Evolutionary conservation across 164 flowering plant species (phyloP), one percentile per base, ranked within the genome.

Genomic region (Akebia trifoliata): DNA sequence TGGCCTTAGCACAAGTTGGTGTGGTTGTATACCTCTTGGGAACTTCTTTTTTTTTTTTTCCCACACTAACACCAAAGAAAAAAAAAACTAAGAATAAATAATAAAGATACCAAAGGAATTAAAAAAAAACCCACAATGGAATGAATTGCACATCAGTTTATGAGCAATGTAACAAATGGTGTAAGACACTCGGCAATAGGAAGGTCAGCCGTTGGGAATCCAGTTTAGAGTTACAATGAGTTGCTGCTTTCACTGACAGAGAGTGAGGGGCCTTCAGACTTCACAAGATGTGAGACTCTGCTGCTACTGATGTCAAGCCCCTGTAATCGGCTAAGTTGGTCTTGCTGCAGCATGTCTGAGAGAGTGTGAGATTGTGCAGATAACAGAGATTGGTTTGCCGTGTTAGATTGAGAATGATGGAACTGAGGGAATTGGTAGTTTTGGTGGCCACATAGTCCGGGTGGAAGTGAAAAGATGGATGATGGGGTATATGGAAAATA

Each of bases 241-340:
- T 67, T 82, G 78, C 86, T 83, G 73, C 93, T 86, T 74, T 86
- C 92, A 63, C 84, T 80, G 51, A 86, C 95, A 11, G 96, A 86
- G 26, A 86, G 66, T 3, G 94, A 78, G 29, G 88, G 75, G 56
- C 83, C 90, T 75, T 89, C 96, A 1, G 91, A 71, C 60, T 83
- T 92, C 65, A 86, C 84, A 1, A 76, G 63, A 63, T 72, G 78
- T 32, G 87, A 54, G 42, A 72, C 74, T 54, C 88, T 73, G 74
- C 39, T 34, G 56, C 69, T 72, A 59, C 80, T 67, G 53, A 87
- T 89, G 53, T 92, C 96, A 42, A 89, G 93, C 60, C 95, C 95
- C 67, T 85, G 91, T 50, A 89, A 69, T 54, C 85, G 80, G 28
- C 95, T 86, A 48, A 92, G 82, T 31, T 86, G 76, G 61, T 92